phyloP scores from a whole-genome alignment of 2,329 filamentous ascomycete species.

The Beauveria pseudobassiana region DNA sequence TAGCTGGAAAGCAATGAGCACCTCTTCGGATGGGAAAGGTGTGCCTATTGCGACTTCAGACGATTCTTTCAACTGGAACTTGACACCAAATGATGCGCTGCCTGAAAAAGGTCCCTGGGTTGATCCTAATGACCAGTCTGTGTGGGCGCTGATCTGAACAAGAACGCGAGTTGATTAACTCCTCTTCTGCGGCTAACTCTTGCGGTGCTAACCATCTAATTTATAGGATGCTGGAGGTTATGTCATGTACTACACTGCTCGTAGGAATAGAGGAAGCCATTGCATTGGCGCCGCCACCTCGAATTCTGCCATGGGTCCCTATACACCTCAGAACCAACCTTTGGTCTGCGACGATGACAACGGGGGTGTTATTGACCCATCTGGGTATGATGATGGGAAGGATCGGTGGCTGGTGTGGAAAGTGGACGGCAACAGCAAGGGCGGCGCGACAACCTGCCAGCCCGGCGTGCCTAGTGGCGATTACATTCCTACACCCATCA shows the following conservation, averaged over 20 bases:
- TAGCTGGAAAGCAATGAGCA: conserved; percentile 12
- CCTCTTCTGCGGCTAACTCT: not conserved
- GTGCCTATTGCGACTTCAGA: conserved; percentile 6
- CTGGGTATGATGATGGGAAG: conserved; percentile 4
- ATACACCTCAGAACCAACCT: not conserved
- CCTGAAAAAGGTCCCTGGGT: conserved; percentile 8
- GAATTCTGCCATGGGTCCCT: conserved; percentile 3
- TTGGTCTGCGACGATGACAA: conserved; percentile 3
- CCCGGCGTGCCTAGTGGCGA: not conserved
- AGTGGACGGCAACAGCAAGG: conserved; percentile 10
- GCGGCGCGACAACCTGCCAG: conserved; percentile 11
- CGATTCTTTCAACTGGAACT: conserved; percentile 1
- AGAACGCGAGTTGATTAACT: not conserved
- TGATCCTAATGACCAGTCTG: conserved; percentile 3
- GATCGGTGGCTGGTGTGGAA: conserved; percentile 8
- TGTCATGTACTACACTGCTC: conserved; percentile 10
- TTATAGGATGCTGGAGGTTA: conserved; percentile 1
- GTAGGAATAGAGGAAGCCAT: conserved; percentile 2
- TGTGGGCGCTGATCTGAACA: conserved; percentile 12
- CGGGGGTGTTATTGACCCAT: conserved; percentile 5
- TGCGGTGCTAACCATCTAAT: not conserved
- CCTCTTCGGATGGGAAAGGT: conserved; percentile 1
- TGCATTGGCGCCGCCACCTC: conserved; percentile 12
- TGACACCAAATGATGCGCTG: not conserved
- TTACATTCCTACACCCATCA: conserved; percentile 11